A percentile compares a stretch with the other conserved stretches of the same genome.
Conservation (phyloP, 2,329 filamentous ascomycete species). For the Parafenestella ontariensis region DNA sequence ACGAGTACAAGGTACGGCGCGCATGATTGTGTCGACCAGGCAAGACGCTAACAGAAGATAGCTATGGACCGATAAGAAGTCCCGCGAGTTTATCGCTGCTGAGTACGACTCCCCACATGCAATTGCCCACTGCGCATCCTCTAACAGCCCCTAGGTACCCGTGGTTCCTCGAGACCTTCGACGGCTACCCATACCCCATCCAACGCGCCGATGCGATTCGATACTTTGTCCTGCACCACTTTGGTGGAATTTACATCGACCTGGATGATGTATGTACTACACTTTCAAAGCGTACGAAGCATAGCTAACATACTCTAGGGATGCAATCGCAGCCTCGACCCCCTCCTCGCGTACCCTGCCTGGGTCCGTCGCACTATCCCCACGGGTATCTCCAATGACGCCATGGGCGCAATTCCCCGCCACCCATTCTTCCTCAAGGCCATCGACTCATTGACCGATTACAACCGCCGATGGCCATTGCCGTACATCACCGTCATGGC, state of each 20-base stretch:
- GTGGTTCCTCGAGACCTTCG: constrained; percentile 78
- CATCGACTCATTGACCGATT: constrained; percentile 71
- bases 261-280: constrained; percentile 67
- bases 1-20: constrained; percentile 70
- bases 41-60: constrained; percentile 47
- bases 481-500: constrained; percentile 84
- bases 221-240: constrained; percentile 79
- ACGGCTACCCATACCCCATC: constrained; percentile 76
- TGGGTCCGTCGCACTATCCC: constrained; percentile 75
- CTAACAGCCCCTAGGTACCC: constrained; percentile 61
- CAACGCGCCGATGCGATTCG: constrained; percentile 80
- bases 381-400: constrained; percentile 82
- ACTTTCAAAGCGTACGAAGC: not conserved
- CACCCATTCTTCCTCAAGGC: constrained; percentile 78
- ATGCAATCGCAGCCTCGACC: constrained; percentile 72
- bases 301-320: constrained; percentile 54
- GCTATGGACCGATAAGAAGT: constrained; percentile 78
- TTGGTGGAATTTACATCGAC: constrained; percentile 82
- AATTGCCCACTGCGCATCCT: not conserved
- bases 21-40: not conserved
- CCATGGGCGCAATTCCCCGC: constrained; percentile 74
- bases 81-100: constrained; percentile 72
- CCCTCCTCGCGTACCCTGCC: constrained; percentile 71
- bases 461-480: constrained; percentile 72
- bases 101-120: constrained; percentile 52